Base-by-base conservation (phyloP, 306 rosid species). In the Crataegus laevigata region DNA sequence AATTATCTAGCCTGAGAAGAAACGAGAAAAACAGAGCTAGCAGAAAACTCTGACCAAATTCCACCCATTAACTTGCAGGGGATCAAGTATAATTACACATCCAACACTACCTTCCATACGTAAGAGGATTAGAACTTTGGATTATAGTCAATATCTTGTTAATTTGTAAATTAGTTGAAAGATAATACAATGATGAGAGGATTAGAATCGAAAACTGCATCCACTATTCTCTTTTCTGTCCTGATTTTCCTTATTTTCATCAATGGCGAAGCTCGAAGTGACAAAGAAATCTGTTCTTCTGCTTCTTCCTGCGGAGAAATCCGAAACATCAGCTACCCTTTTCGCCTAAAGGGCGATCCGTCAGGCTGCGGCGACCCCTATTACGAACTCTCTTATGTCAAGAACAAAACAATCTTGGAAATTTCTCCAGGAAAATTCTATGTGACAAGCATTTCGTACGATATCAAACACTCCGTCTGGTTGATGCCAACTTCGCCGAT, bases 401-500 rank as follows among this genome's bases (percentile, higher is more conserved):
- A 62, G 32, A 65, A 80, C 63, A 64, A 36, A 29, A 55, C 34
- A 25, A 61, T 72, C 18, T n/a, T 81, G 29, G 65, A 75, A 19
- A 22, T 55, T 11, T 63, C 24, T n/a, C 42, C 57, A 1, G 70
- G 70, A 2, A 78, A 78, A 67, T 79, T 57, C 30, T 42, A 69
- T 29, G 75, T 78, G 69, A 21, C 71, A 11, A 61, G 30, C 24
- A 77, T 73, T 51, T 60, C 69, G 6, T 64, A 74, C 51, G 62
- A 50, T 21, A 63, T 17, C 71, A 74, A 13, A 29, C 19, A 68
- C 68, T 77, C 61, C 66, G 61, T 24, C 15, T 72, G 19, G 67
- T 72, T n/a, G 78, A 80, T 45, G 77, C 30, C 32, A 80, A 81
- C 63, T 82, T 82, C 2, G 75, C 75, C 28, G 50, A 73, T 3